Evolutionary conservation across 169 alveolate genomes (phyloP), one percentile per base, ranked within the genome.

Genomic region (Cyclospora cayetanensis): DNA sequence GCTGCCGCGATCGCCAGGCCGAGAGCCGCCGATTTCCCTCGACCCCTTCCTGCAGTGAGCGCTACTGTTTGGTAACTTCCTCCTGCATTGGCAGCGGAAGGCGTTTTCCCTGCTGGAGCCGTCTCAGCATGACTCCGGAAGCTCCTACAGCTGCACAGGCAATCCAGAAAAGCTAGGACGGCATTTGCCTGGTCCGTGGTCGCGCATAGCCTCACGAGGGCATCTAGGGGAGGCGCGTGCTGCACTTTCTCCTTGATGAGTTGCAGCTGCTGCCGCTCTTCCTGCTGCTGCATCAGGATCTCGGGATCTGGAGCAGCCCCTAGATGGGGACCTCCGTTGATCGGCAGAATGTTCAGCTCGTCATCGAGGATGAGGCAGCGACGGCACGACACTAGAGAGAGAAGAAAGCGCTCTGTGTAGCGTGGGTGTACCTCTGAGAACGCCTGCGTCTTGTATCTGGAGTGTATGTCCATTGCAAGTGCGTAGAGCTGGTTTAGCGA

Each of bases 1-100:
- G 96, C 96, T 0, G 95, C 84, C 3, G 95, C 95, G 94, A 97
- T 88, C 95, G 98, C 98, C 95, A 96, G 63, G 94, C 97, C 99
- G 34, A 99, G 95, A 2, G 99, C 98, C 63, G 99, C 99, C n/a
- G 99, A 97, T 95, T 99, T 99, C 1, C 99, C 99, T 84, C 99
- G 96, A 3, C 99, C 99, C 91, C 99, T 96, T 20, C 98, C 99
- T 2, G 99, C 99, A 1, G 99, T 97, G 27, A 99, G 68, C 0
- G 99, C 96, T 39, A 98, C 97, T 2, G 99, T 97, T 41, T 91
- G 95, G 37, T 80, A 83, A 20, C 77, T 82, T 27, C 46, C 82
- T 12, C 79, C 63, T 12, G 43, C 68, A 7, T 41, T 18, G 46
- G 22, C 65, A 22, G 35, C 82, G 12, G 20, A 79, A n/a, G 34